Conservation (phyloP, 345 rosid genomes). For the Eucalyptus caleyi region DNA sequence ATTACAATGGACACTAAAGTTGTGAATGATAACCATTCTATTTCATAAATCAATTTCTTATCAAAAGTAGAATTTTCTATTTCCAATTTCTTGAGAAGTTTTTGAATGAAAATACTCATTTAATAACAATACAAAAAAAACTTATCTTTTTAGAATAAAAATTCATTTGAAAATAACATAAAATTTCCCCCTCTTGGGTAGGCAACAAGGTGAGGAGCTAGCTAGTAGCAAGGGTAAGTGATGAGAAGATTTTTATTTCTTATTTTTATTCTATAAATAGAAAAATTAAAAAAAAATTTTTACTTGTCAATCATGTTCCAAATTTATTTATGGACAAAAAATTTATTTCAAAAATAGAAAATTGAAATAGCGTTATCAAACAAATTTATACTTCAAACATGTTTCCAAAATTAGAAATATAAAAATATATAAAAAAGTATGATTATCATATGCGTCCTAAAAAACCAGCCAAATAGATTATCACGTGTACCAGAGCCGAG, state of each 20-base stretch:
- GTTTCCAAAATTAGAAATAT: rapidly evolving
- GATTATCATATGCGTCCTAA: rapidly evolving
- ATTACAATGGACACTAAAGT: too few relatives aligned
- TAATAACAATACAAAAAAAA: rapidly evolving
- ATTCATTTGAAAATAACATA: too few relatives aligned
- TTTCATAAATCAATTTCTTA: rapidly evolving
- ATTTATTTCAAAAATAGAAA: too few relatives aligned
- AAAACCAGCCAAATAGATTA: rapidly evolving
- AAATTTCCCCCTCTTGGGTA: rapidly evolving
- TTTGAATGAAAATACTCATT: rapidly evolving
- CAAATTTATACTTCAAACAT: rapidly evolving
- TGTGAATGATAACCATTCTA: rapidly evolving
- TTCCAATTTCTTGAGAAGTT: rapidly evolving
- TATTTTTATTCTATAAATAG: too few relatives aligned
- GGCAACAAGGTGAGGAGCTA: rapidly evolving
- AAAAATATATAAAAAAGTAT: too few relatives aligned
- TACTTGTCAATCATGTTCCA: too few relatives aligned
- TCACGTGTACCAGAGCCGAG: too few relatives aligned
- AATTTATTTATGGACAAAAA: too few relatives aligned
- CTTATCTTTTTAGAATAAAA: rapidly evolving
- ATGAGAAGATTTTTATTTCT: too few relatives aligned
- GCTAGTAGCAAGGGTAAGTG: rapidly evolving
- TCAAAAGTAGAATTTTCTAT: rapidly evolving
- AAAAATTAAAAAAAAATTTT: too few relatives aligned
- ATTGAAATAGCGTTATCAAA: too few relatives aligned